Percentiles rank a stretch among this genome's conserved stretches.
These are phyloP conservation scores for Thelonectria rubi DNA, from an alignment of 2,329 filamentous ascomycete genomes.

Conservation along the genomic window DNA sequence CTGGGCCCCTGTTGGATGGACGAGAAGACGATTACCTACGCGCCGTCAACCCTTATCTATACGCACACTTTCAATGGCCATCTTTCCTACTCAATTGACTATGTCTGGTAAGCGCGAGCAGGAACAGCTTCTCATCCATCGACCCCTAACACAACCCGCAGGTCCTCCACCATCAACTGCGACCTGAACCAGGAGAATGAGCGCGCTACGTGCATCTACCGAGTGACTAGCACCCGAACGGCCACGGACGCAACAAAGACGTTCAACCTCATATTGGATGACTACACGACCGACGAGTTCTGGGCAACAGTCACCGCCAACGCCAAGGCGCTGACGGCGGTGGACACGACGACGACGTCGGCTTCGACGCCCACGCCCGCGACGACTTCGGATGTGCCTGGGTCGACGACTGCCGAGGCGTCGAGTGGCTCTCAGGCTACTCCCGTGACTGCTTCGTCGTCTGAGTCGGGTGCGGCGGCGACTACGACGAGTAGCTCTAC, in stretches of 20 bases:
- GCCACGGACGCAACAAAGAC: not conserved
- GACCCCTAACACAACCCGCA: not conserved
- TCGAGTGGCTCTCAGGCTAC: not conserved
- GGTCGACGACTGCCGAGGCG: not conserved
- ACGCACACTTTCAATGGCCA: not conserved
- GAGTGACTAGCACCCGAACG: not conserved
- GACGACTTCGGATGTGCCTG: not conserved
- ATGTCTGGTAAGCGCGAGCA: not conserved
- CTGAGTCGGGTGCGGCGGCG: not conserved
- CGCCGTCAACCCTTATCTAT: not conserved
- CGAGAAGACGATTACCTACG: not conserved
- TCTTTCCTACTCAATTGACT: not conserved
- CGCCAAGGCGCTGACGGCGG: not conserved
- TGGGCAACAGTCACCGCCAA: not conserved
- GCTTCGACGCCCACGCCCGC: not conserved
- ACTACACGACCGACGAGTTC: not conserved
- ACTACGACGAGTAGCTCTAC: not conserved
- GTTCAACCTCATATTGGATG: not conserved
- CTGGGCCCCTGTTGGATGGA: not conserved
- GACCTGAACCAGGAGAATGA: not conserved
- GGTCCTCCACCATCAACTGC: not conserved
- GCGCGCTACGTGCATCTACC: not conserved
- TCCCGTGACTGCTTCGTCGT: not conserved
- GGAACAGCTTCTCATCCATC: not conserved
- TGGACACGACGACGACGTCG: not conserved